A percentile compares a stretch with the other conserved stretches of the same genome.
Conservation (phyloP, 768 basidiomycete species). For the Collybia nuda region DNA sequence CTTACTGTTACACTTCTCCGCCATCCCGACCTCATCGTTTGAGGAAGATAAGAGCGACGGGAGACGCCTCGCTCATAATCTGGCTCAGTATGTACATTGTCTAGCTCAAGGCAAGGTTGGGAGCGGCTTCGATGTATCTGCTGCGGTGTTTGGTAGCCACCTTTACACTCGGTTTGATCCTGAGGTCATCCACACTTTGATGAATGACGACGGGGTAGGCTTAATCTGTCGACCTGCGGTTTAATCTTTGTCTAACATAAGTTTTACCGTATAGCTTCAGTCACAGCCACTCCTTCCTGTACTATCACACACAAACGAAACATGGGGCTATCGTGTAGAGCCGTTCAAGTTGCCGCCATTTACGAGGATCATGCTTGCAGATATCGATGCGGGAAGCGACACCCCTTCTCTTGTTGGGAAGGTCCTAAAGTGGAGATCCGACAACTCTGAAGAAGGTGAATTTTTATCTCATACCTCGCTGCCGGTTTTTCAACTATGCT, state of each 20-base stretch:
- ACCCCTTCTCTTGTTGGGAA: slow-evolving; percentile 92
- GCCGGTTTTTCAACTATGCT: neutral
- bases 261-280: slow-evolving; percentile 1
- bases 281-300: slow-evolving; percentile 42
- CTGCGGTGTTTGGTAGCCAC: slow-evolving; percentile 94
- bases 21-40: slow-evolving; percentile 55
- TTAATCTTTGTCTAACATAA: neutral
- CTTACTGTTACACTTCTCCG: slow-evolving; percentile 73
- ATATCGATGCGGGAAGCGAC: slow-evolving; percentile 94
- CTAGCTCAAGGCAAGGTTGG: slow-evolving; percentile 98
- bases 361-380: slow-evolving; percentile 85
- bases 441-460: slow-evolving; percentile 56
- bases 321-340: slow-evolving; percentile 72
- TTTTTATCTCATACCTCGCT: neutral
- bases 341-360: slow-evolving; percentile 83
- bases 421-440: slow-evolving; percentile 86
- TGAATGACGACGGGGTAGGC: slow-evolving; percentile 54
- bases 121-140: slow-evolving; percentile 94
- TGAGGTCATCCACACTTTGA: slow-evolving; percentile 60
- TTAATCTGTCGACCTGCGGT: neutral
- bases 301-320: slow-evolving; percentile 61
- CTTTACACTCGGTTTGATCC: slow-evolving; percentile 88
- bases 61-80: slow-evolving; percentile 78
- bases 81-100: slow-evolving; percentile 93
- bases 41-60: slow-evolving; percentile 41